Evolutionary conservation across 805 yeast species (phyloP), one percentile per base, ranked within the genome.

Genomic region (Ogataea kodamae): DNA sequence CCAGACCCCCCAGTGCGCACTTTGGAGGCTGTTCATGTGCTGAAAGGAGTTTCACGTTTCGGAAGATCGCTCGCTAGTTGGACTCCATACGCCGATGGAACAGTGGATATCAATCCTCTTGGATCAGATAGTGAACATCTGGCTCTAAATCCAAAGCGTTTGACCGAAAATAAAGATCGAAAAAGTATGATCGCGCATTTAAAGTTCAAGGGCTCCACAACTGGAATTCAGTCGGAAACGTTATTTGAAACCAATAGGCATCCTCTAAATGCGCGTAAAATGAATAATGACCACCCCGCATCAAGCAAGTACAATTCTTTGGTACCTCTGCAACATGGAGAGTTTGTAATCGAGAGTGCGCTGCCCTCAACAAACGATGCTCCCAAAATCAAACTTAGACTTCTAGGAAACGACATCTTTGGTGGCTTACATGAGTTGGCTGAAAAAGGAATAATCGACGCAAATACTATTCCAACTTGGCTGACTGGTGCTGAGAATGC

Each of bases 361-460:
- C 40, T 30, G 53, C 55, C 16, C 35, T 15, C 43, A 53, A 20
- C 28, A n/a, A 22, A 30, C n/a, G 45, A 34, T 3, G 28, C 46
- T 5, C 46, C 53, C 5, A 45, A 36, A 6, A 35, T 61, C 10
- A 43, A 40, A 8, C 18, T 61, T 42, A 62, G 68, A 37, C 55
- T 85, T 4, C 59, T 68, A 3, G 95, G 95, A 1, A 65, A 62
- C 12, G 94, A 85, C 52, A 70, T 86, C 0, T 85, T 78, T 66
- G 94, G 76, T 2, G 95, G 95, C 0, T 49, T 85, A 22, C 87
- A 82, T 54, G 80, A 82, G 48, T 62, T 85, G 11, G 72, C 87
- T 17, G 64, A 63, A 33, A 37, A 60, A 42, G 70, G 64, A 1
- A 48, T 68, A 0, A 57, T 78, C 2, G 70, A 81, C 45, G 70